Evolutionary conservation across 2,329 filamentous ascomycete genomes (phyloP), one percentile per base, ranked within the genome.

Genomic region (Colletotrichum noveboracense): DNA sequence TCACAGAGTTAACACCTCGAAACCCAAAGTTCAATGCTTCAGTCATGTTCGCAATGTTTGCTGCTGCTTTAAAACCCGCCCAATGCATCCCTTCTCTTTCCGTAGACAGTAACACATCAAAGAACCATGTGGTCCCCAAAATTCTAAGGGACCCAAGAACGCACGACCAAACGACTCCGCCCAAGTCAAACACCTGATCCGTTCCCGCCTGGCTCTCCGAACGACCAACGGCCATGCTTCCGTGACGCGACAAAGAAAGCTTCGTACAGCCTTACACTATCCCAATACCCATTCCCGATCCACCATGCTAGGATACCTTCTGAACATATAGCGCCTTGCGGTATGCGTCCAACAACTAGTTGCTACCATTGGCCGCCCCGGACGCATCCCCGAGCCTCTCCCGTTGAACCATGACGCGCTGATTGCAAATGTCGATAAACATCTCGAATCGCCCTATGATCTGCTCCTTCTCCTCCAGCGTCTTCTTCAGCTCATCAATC

Each of bases 381-480:
- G 56, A 24, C 18, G 34, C 66, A 36, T 78, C 77, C 6, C 75
- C 76, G 16, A 93, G 84, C 76, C 89, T 86, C 79, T 91, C 89
- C 66, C 91, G 85, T 81, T 92, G 90, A 69, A 92, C 86, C 87
- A 93, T 93, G 76, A 93, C 91, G 66, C 92, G 86, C 81, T 92
- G 88, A 79, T 93, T 93, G 81, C 91, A 93, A 70, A 93, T 92
- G 82, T 93, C 92, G 79, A 93, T 93, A 70, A 93, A 93, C 89
- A 92, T 92, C 83, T 93, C 91, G 78, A 93, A 93, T 80, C 90
- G 91, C 76, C 88, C 83, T 71, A 93, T 93, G 75, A 90, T 88
- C 79, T 89, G 88, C 76, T 93, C 90, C 82, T 93, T 93, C 75
- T 93, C 91, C 55, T 88, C 89, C 18, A 96, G 82, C 79, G 91